Conservation (phyloP, 2,329 filamentous ascomycete genomes). For the Trichophyton benhamiae region DNA sequence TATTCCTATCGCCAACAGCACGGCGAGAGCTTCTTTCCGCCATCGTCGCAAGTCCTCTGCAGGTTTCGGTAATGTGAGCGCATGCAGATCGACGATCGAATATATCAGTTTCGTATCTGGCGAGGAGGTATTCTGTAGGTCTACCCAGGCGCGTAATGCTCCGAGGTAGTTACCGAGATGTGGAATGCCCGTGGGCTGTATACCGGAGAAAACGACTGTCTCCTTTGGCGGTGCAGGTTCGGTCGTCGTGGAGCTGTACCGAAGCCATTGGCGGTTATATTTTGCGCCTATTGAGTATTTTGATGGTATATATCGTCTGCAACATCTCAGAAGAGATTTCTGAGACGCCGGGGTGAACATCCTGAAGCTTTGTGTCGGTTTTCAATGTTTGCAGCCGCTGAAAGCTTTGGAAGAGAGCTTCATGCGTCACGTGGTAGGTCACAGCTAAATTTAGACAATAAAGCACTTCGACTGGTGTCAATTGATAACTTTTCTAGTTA, state of each 20-base stretch:
- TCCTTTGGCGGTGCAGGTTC: constrained; percentile 8
- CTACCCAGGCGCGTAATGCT: constrained; percentile 74
- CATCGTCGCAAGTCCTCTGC: constrained; percentile 48
- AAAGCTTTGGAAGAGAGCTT: background rate
- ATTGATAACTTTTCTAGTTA: too few species aligned
- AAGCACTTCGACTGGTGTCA: too few species aligned
- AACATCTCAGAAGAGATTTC: background rate
- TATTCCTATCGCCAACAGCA: constrained; percentile 71
- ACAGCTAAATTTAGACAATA: background rate
- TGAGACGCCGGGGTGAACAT: background rate
- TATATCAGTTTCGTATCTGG: constrained; percentile 55
- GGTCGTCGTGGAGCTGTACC: constrained; percentile 8
- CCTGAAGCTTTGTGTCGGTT: background rate
- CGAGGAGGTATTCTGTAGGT: constrained; percentile 51
- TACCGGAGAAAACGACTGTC: constrained; percentile 75
- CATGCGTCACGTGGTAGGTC: background rate
- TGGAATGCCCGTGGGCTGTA: constrained; percentile 88
- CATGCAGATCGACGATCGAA: constrained; percentile 87
- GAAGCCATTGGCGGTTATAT: constrained; percentile 8
- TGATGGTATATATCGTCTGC: background rate
- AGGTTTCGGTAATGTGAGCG: constrained; percentile 68
- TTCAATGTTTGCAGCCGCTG: background rate
- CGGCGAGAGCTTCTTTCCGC: constrained; percentile 64
- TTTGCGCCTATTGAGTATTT: background rate
- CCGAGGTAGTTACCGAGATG: constrained; percentile 94